Evolutionary conservation across 2,329 filamentous ascomycete genomes (phyloP).

Genomic region (Trichoderma koningii): DNA sequence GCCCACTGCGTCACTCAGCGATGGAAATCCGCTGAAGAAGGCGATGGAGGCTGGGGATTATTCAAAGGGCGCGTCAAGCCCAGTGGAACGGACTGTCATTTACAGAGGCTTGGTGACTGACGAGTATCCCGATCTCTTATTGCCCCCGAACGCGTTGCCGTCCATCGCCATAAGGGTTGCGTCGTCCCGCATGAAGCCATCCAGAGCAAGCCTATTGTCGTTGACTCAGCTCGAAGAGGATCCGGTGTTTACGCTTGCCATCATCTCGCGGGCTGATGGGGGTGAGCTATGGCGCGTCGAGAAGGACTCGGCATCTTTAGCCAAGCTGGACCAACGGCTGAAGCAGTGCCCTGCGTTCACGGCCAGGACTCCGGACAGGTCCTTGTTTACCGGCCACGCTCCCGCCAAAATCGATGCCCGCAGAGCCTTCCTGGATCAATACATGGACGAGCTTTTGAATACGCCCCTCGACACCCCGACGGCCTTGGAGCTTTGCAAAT

Average conservation of each 20-base stretch:
- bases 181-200: constrained; percentile 93
- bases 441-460: constrained; percentile 83
- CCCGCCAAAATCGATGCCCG: constrained; percentile 91
- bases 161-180: constrained; percentile 85
- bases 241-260: constrained; percentile 86
- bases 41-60: constrained; percentile 38
- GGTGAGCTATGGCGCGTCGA: constrained; percentile 91
- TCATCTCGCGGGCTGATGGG: constrained; percentile 74
- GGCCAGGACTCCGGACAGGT: constrained; percentile 78
- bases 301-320: constrained; percentile 81
- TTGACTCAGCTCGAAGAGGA: constrained; percentile 84
- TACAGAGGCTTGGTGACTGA: constrained; percentile 80
- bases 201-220: constrained; percentile 79
- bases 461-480: constrained; percentile 76
- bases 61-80: constrained; percentile 39
- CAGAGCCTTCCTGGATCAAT: constrained; percentile 75
- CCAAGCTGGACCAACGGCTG: constrained; percentile 78
- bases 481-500: constrained; percentile 81
- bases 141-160: constrained; percentile 85
- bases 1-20: constrained; percentile 27
- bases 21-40: constrained; percentile 21
- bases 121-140: constrained; percentile 80
- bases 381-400: constrained; percentile 87
- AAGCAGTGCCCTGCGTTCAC: constrained; percentile 73
- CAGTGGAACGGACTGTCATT: constrained; percentile 55